phyloP scores from a whole-genome alignment of 352 stramenopile genomes.

The Phytophthora citrophthora region DNA sequence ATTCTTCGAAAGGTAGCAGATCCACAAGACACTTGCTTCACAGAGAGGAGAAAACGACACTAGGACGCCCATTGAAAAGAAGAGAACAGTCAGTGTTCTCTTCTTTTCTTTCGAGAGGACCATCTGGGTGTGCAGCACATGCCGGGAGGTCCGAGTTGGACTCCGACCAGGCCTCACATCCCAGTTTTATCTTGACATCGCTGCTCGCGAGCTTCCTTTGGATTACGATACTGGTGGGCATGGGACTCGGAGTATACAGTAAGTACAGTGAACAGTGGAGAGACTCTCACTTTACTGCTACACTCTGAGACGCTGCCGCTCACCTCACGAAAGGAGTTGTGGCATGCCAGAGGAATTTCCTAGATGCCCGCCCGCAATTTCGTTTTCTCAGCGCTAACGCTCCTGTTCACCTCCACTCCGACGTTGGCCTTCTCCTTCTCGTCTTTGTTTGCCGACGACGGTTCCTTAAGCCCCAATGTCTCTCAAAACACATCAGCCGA shows the following conservation, averaged over 20 bases:
- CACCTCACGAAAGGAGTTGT: not conserved
- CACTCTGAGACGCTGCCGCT: not conserved
- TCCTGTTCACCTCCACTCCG: not conserved
- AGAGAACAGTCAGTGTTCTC: too few species aligned
- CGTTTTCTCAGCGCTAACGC: not conserved
- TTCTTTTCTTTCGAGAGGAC: too few species aligned
- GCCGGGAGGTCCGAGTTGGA: too few species aligned
- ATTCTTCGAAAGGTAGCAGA: conserved; percentile 2
- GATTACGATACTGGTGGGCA: too few species aligned
- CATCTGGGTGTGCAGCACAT: too few species aligned
- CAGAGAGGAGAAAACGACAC: not conserved
- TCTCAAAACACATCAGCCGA: conserved; percentile 9
- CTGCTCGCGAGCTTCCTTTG: too few species aligned
- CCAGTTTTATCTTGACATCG: not conserved
- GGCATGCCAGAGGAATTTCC: not conserved
- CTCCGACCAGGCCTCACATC: not conserved
- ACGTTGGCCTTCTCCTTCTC: conserved; percentile 9
- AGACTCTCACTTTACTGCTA: not conserved
- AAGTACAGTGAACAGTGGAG: not conserved
- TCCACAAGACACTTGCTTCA: conserved; percentile 9
- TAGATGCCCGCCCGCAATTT: not conserved
- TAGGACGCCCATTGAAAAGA: not conserved
- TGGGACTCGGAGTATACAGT: not conserved
- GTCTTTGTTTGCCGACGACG: conserved; percentile 2
- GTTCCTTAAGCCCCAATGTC: not conserved